phyloP scores from a whole-genome alignment of 768 basidiomycete genomes.

The Holtermannia corniformis region DNA sequence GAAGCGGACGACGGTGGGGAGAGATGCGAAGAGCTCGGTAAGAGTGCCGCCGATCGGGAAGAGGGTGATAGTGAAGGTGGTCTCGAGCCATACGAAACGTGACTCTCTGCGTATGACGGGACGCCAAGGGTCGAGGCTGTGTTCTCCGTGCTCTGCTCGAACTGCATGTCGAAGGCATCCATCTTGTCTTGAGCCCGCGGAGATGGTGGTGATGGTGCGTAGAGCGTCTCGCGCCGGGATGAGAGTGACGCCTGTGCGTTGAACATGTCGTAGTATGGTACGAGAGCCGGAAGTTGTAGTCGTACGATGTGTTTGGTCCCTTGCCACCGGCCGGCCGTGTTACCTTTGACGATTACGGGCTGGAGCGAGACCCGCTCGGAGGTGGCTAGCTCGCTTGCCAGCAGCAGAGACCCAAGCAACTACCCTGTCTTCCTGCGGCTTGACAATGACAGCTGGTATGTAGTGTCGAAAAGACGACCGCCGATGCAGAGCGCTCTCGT shows the following conservation, averaged over 20 bases:
- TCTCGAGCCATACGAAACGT: slow-evolving; percentile 3
- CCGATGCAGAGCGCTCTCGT: too few relatives aligned
- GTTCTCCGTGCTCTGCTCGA: background rate
- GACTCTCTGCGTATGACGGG: background rate
- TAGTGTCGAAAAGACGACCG: too few relatives aligned
- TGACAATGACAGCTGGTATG: too few relatives aligned
- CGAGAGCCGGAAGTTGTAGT: background rate
- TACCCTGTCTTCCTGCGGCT: too few relatives aligned
- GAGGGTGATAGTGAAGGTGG: slow-evolving; percentile 20
- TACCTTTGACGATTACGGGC: too few relatives aligned
- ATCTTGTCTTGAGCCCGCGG: background rate
- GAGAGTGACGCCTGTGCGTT: background rate
- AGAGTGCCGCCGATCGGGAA: slow-evolving; percentile 5
- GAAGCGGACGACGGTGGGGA: slow-evolving; percentile 25
- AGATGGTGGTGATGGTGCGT: background rate
- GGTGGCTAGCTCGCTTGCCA: too few relatives aligned
- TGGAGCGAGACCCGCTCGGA: too few relatives aligned
- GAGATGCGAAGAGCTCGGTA: slow-evolving; percentile 3
- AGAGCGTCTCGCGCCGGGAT: background rate
- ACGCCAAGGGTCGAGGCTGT: background rate
- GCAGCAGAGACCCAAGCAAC: too few relatives aligned
- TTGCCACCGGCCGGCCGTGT: too few relatives aligned
- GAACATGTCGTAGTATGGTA: background rate
- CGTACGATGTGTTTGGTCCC: background rate
- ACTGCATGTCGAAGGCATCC: background rate